phyloP scores from a whole-genome alignment of 2,329 filamentous ascomycete genomes.

The Penicillium griseofulvum region DNA sequence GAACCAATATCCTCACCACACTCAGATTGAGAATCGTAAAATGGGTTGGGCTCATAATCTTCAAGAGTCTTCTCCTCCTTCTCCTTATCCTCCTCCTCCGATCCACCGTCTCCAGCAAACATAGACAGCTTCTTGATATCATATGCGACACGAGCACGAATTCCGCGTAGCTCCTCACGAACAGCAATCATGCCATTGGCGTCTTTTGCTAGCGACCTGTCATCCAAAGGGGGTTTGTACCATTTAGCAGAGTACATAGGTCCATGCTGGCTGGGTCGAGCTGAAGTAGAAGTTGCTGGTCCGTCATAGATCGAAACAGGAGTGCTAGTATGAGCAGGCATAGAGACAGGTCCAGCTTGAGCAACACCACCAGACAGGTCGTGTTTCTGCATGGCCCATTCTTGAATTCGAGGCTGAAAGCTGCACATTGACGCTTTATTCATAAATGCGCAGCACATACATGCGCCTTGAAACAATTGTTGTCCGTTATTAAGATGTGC shows the following conservation, averaged over 20 bases:
- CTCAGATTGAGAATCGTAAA: not conserved
- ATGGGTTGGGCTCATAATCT: not conserved
- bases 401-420: not conserved
- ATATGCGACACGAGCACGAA: not conserved
- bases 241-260: not conserved
- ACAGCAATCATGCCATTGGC: not conserved
- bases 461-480: not conserved
- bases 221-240: not conserved
- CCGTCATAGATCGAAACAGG: not conserved
- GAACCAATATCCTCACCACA: not conserved
- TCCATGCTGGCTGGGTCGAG: not conserved
- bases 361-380: not conserved
- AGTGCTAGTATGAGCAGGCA: not conserved
- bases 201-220: not conserved
- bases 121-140: not conserved
- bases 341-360: not conserved
- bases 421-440: not conserved
- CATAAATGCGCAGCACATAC: not conserved
- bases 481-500: rapidly evolving
- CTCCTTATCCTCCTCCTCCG: not conserved
- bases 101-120: not conserved
- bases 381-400: not conserved
- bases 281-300: not conserved
- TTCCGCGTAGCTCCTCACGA: not conserved
- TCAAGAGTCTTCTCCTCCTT: not conserved